Evolutionary conservation across 768 basidiomycete species (phyloP).

Genomic region (Boletus rubroflammeus): DNA sequence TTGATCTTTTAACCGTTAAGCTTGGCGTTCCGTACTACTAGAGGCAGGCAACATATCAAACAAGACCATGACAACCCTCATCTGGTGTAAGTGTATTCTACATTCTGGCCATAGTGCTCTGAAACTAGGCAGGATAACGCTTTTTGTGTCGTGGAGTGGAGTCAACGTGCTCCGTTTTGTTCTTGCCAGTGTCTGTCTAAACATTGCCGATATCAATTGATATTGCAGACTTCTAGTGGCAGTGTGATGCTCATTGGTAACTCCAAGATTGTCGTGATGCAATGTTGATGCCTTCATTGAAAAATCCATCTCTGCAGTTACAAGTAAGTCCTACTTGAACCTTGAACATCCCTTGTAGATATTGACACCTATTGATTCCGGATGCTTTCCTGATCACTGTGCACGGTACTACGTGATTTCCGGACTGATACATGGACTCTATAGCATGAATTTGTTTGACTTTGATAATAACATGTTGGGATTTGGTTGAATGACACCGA

Average conservation of each 20-base stretch:
- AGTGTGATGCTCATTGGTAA: neutral
- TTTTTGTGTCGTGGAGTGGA: neutral
- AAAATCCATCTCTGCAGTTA: neutral
- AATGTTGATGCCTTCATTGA: neutral
- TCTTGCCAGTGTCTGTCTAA: neutral
- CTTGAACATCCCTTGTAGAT: no score
- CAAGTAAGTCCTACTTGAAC: neutral
- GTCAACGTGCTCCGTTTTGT: neutral
- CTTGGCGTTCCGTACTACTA: neutral
- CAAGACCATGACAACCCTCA: neutral
- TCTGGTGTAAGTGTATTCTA: neutral
- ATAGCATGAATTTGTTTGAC: neutral
- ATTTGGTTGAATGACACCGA: neutral
- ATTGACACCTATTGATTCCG: no score
- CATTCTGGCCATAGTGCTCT: neutral
- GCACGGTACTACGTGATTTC: no score
- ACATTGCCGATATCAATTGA: neutral
- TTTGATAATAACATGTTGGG: neutral
- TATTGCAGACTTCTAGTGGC: neutral
- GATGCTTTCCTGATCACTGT: neutral
- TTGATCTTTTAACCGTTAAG: neutral
- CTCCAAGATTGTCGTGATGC: neutral
- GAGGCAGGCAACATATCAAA: neutral
- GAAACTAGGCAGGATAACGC: neutral
- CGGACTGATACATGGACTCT: neutral